Percentiles rank a stretch among this genome's conserved stretches.
Conservation (phyloP, 768 basidiomycete genomes). For the Cystobasidiopsis lactophilus region DNA sequence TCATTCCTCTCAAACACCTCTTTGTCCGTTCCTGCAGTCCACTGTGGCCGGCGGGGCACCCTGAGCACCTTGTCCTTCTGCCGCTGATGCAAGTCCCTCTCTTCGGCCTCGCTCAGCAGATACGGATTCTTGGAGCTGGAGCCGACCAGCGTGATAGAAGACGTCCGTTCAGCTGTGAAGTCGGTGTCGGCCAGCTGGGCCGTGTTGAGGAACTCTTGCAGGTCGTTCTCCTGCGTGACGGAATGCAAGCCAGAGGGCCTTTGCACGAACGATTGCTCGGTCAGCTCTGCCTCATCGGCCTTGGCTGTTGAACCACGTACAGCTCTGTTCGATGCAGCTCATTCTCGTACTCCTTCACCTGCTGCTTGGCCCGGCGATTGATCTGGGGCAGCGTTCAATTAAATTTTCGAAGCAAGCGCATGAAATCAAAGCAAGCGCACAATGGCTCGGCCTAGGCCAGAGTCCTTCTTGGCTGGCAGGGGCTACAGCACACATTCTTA, state of each 20-base stretch:
- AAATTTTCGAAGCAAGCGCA: no score
- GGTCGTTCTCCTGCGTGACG: slow-evolving; percentile 81
- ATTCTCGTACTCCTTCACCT: slow-evolving; percentile 31
- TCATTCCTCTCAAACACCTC: slow-evolving; percentile 70
- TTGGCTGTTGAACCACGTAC: no score
- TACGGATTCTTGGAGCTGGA: slow-evolving; percentile 45
- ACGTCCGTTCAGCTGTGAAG: slow-evolving; percentile 40
- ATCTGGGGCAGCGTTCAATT: slow-evolving; percentile 33
- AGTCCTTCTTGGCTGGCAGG: slow-evolving; percentile 17
- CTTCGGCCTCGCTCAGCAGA: slow-evolving; percentile 61
- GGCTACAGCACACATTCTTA: no score
- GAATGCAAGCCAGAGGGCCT: slow-evolving; percentile 58
- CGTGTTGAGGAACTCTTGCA: slow-evolving; percentile 87
- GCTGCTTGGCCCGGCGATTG: slow-evolving; percentile 66
- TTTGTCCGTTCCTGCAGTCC: slow-evolving; percentile 60
- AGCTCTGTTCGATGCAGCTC: slow-evolving; percentile 64
- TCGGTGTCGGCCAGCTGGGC: slow-evolving; percentile 86
- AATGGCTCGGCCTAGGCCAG: slow-evolving; percentile 76
- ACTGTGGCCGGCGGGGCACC: slow-evolving; percentile 61
- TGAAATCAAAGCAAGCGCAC: no score
- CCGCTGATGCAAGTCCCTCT: slow-evolving; percentile 49
- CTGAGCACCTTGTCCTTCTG: slow-evolving; percentile 52
- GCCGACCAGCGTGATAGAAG: slow-evolving; percentile 26
- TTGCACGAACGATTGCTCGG: no score
- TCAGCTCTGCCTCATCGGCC: no score